phyloP scores from a whole-genome alignment of 2,329 filamentous ascomycete genomes.

The Aspergillus ruber region DNA sequence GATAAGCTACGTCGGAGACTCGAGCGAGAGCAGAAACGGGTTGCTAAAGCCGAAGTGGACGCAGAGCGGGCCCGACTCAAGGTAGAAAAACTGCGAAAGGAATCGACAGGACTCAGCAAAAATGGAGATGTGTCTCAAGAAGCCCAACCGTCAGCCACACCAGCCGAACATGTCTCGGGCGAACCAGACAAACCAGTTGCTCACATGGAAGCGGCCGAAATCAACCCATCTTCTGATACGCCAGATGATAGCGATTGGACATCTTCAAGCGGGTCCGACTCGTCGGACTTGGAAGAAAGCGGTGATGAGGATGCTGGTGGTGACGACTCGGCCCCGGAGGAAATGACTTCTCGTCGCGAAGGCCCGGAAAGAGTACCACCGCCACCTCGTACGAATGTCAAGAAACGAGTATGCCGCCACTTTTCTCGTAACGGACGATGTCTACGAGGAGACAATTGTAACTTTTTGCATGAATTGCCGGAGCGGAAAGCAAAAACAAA shows the following conservation, averaged over 20 bases:
- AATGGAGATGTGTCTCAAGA: background rate
- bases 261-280: constrained; percentile 31
- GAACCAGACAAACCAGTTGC: background rate
- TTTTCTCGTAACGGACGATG: constrained; percentile 39
- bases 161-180: background rate
- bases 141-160: background rate
- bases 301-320: constrained; percentile 8
- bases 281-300: constrained; percentile 18
- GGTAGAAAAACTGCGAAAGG: constrained; percentile 26
- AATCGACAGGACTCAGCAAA: constrained; percentile 7
- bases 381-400: constrained; percentile 27
- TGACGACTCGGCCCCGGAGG: constrained; percentile 34
- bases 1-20: constrained; percentile 44
- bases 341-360: constrained; percentile 34
- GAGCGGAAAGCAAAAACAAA: constrained; percentile 24
- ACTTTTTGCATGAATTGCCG: constrained; percentile 35
- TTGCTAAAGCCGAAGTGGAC: constrained; percentile 40
- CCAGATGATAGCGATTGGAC: constrained; percentile 30
- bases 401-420: constrained; percentile 32
- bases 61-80: constrained; percentile 32
- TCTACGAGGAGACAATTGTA: constrained; percentile 36
- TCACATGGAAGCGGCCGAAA: background rate
- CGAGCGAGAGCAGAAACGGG: constrained; percentile 57
- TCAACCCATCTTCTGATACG: constrained; percentile 10
- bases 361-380: constrained; percentile 35